Percentiles rank a stretch among this genome's conserved stretches.
These are phyloP conservation scores for Corynespora cassiicola DNA, from an alignment of 2,329 filamentous ascomycete species.

Conservation along the genomic window DNA sequence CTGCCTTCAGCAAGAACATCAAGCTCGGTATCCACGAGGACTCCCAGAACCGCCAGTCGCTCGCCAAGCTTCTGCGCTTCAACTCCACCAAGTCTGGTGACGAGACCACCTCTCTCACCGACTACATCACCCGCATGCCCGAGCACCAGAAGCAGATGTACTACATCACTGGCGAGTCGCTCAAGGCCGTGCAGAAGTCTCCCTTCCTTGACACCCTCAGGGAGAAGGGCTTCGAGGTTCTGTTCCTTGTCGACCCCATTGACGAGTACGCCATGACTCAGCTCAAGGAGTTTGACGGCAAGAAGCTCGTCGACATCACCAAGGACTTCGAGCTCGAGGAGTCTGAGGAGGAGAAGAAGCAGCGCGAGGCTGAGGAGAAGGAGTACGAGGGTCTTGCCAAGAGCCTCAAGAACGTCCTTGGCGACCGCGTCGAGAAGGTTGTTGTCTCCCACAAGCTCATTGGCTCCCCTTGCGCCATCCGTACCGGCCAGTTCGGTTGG, in stretches of 20 bases:
- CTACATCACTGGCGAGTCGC: constrained; percentile 99
- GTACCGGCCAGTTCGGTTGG: constrained; percentile 99
- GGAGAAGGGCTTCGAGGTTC: constrained; percentile 99
- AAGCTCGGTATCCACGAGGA: constrained; percentile 99
- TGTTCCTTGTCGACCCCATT: constrained; percentile 99
- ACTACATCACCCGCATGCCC: constrained; percentile 99
- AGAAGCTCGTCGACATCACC: constrained; percentile 99
- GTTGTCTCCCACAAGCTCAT: constrained; percentile 98
- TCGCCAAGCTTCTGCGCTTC: constrained; percentile 99
- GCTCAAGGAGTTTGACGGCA: constrained; percentile 99
- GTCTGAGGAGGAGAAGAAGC: constrained; percentile 98
- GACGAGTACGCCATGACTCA: constrained; percentile 99
- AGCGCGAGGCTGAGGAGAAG: constrained; percentile 96
- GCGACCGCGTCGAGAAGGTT: constrained; percentile 99
- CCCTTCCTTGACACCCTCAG: constrained; percentile 99
- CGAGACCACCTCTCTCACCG: constrained; percentile 89
- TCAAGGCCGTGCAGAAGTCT: constrained; percentile 97
- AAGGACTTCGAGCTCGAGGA: constrained; percentile 99
- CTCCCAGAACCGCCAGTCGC: constrained; percentile 88
- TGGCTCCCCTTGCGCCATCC: constrained; percentile 95
- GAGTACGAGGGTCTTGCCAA: constrained; percentile 95
- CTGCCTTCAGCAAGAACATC: constrained; percentile 99
- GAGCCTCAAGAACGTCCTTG: constrained; percentile 98
- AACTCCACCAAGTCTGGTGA: constrained; percentile 99
- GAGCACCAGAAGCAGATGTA: constrained; percentile 99